These are phyloP conservation scores for Yarrowia sp. DNA, from an alignment of 805 yeast genomes.

Conservation along the genomic window DNA sequence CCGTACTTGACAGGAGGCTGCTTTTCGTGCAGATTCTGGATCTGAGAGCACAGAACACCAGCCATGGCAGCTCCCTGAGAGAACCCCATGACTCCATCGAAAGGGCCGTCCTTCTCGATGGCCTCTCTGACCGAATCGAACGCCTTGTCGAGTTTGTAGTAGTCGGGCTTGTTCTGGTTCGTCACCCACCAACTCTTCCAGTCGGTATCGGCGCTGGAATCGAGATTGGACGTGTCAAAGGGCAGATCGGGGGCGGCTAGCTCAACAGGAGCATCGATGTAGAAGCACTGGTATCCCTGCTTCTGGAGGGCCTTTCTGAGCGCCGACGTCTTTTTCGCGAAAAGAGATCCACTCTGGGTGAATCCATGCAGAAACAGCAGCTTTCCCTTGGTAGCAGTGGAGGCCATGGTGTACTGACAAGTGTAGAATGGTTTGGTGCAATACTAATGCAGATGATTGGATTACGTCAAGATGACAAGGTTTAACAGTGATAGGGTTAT, in stretches of 20 bases:
- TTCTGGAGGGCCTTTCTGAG: slow-evolving; percentile 76
- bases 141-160: slow-evolving; percentile 53
- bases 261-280: slow-evolving; percentile 77
- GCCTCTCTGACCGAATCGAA: slow-evolving; percentile 60
- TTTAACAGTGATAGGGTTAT: neutral
- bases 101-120: slow-evolving; percentile 74
- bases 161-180: slow-evolving; percentile 51
- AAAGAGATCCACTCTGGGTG: slow-evolving; percentile 78
- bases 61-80: slow-evolving; percentile 94
- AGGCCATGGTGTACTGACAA: no score
- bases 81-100: slow-evolving; percentile 88
- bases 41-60: slow-evolving; percentile 68
- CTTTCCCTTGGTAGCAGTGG: slow-evolving; percentile 48
- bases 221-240: slow-evolving; percentile 62
- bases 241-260: slow-evolving; percentile 77
- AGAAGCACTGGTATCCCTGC: slow-evolving; percentile 72
- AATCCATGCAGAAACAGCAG: slow-evolving; percentile 91
- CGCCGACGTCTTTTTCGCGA: slow-evolving; percentile 89
- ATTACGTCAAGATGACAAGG: neutral
- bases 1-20: slow-evolving; percentile 71
- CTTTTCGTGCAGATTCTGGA: slow-evolving; percentile 60
- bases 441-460: neutral
- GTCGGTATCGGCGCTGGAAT: slow-evolving; percentile 57
- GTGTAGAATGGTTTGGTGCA: neutral
- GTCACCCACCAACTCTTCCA: slow-evolving; percentile 82